Percentiles rank a stretch among this genome's conserved stretches.
phyloP scores from a whole-genome alignment of 2,329 filamentous ascomycete species.

The Blumeria graminis region DNA sequence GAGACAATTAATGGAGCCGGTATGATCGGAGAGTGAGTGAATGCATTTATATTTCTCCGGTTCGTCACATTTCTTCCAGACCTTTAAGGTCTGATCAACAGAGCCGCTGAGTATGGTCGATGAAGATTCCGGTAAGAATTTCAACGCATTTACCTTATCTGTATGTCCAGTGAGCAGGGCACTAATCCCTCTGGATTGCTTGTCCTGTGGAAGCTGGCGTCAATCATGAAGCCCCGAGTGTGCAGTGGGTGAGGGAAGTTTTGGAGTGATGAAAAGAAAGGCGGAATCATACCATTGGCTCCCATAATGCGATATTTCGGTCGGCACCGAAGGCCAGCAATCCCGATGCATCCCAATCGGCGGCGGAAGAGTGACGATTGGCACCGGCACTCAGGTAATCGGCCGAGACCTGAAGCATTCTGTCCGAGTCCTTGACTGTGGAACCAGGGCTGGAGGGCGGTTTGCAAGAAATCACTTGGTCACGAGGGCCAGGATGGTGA shows the following conservation, averaged over 20 bases:
- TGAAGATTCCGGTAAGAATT: conserved; percentile 37
- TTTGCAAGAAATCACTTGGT: too few species aligned
- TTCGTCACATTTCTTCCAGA: conserved; percentile 36
- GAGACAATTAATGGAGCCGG: conserved; percentile 51
- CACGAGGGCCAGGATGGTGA: too few species aligned
- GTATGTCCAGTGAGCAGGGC: conserved; percentile 50
- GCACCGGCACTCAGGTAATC: conserved; percentile 39
- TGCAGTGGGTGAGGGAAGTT: too few species aligned
- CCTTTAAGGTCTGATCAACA: conserved; percentile 50
- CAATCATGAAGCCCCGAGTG: too few species aligned
- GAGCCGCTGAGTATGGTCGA: conserved; percentile 53
- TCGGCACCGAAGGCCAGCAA: conserved; percentile 74
- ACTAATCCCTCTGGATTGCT: conserved; percentile 28
- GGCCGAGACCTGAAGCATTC: conserved; percentile 8
- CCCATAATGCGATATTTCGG: conserved; percentile 73
- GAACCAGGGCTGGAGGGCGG: too few species aligned
- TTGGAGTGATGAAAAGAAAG: too few species aligned
- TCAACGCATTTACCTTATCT: conserved; percentile 60
- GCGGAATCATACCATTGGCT: conserved; percentile 31
- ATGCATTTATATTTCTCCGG: conserved; percentile 16
- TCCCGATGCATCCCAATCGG: conserved; percentile 62
- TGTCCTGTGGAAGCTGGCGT: conserved; percentile 4
- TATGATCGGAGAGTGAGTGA: conserved; percentile 35
- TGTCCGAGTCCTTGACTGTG: not conserved
- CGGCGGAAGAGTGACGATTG: conserved; percentile 70